Conservation (phyloP, 2,329 filamentous ascomycete genomes). For the Trichoderma guizhouense region DNA sequence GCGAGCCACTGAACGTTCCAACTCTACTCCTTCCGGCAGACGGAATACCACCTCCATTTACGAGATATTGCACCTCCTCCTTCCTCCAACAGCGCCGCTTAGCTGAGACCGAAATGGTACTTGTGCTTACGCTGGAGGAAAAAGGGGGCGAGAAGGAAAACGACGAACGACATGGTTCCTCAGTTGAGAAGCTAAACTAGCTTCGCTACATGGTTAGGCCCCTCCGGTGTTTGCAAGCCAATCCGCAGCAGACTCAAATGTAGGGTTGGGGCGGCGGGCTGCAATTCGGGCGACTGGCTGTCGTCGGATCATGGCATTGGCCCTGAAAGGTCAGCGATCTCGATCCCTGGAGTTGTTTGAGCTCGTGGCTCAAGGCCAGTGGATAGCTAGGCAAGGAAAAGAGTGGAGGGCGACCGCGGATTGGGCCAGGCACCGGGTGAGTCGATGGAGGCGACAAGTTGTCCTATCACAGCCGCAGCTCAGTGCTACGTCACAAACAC, state of each 20-base stretch:
- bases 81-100: neutral
- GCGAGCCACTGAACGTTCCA: neutral
- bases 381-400: conserved; percentile 13
- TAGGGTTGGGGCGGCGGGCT: neutral
- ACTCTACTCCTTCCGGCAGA: neutral
- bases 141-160: neutral
- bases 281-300: neutral
- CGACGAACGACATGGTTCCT: neutral
- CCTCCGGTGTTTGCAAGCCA: neutral
- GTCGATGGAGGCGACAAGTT: neutral
- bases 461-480: conserved; percentile 15
- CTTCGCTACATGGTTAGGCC: neutral
- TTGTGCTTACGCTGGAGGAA: neutral
- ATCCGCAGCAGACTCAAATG: neutral
- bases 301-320: conserved; percentile 5
- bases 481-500: conserved; percentile 20
- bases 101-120: neutral
- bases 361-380: conserved; percentile 16
- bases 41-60: neutral
- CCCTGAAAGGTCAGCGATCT: conserved; percentile 25
- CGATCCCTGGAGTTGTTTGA: conserved; percentile 25
- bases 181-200: conserved; percentile 10
- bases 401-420: conserved; percentile 7
- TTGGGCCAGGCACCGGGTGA: conserved; percentile 17
- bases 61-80: neutral